These are phyloP conservation scores for Apiospora malaysiana DNA, from an alignment of 2,329 filamentous ascomycete genomes.

Conservation along the genomic window DNA sequence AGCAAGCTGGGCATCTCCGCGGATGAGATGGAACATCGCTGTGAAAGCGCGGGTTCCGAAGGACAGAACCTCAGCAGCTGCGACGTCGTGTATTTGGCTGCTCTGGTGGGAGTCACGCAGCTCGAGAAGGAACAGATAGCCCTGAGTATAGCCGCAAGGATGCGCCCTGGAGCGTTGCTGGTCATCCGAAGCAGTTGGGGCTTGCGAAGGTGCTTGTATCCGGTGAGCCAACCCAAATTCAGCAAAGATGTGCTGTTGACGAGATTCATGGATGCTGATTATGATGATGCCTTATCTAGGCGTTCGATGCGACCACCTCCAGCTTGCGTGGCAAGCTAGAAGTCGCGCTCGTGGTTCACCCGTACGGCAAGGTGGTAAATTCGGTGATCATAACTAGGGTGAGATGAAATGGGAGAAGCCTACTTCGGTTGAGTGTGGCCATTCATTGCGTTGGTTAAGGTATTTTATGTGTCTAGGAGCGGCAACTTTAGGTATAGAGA, in stretches of 20 bases:
- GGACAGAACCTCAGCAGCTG: constrained; percentile 39
- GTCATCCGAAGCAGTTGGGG: constrained; percentile 52
- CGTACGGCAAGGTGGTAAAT: constrained; percentile 56
- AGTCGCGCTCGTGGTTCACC: constrained; percentile 51
- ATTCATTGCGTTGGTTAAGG: not conserved
- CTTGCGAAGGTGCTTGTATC: constrained; percentile 53
- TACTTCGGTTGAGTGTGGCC: not conserved
- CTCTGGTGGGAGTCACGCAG: constrained; percentile 52
- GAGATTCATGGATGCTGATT: not conserved
- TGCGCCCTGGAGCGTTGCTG: constrained; percentile 50
- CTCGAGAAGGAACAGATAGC: constrained; percentile 49
- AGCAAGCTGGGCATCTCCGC: constrained; percentile 37
- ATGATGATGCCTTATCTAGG: constrained; percentile 28
- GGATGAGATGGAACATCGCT: constrained; percentile 44
- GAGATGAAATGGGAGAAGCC: not conserved
- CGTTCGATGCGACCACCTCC: constrained; percentile 46
- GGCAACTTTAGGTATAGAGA: not conserved
- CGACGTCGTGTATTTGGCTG: constrained; percentile 56
- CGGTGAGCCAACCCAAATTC: constrained; percentile 40
- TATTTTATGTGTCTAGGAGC: not conserved
- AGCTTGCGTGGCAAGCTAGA: constrained; percentile 41
- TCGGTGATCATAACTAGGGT: constrained; percentile 48
- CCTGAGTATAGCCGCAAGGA: constrained; percentile 40
- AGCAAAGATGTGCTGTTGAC: not conserved
- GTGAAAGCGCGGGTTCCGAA: constrained; percentile 39